A percentile compares a stretch with the other conserved stretches of the same genome.
Evolutionary conservation across 345 rosid genomes (phyloP).

Genomic region (Heritiera littoralis): DNA sequence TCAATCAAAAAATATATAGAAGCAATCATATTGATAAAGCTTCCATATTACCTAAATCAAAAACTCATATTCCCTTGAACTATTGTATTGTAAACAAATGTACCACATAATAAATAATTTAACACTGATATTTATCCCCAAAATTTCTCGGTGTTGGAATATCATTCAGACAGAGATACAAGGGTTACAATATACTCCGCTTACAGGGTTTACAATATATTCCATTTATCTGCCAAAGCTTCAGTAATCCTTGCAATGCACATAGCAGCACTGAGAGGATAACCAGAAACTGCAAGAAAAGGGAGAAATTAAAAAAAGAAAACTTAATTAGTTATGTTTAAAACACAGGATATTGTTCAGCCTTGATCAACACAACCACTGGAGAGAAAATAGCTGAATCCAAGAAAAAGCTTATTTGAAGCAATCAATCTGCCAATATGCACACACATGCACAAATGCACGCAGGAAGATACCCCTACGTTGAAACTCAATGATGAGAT

Average conservation of each 20-base stretch:
- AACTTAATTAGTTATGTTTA: neutral
- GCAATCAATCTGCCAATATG: neutral
- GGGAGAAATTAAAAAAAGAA: neutral
- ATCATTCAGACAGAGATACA: neutral
- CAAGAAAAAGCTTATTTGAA: neutral
- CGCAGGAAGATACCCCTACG: neutral
- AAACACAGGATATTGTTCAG: neutral
- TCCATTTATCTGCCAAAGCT: conserved; percentile 58
- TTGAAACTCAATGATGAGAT: neutral
- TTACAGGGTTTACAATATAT: conserved; percentile 30
- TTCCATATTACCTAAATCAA: neutral
- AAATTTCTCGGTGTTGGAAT: neutral
- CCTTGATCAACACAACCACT: neutral
- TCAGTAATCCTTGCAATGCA: conserved; percentile 79
- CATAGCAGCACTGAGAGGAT: conserved; percentile 84
- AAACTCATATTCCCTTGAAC: neutral
- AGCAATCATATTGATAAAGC: neutral
- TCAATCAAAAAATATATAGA: neutral
- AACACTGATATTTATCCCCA: neutral
- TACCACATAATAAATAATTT: neutral
- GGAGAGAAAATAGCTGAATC: neutral
- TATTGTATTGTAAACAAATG: neutral
- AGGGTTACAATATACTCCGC: no score
- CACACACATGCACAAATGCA: neutral
- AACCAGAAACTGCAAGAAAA: conserved; percentile 69